Evolutionary conservation across 495 filamentous ascomycete species (phyloP).

Genomic region (Astrothelium macrocarpum): DNA sequence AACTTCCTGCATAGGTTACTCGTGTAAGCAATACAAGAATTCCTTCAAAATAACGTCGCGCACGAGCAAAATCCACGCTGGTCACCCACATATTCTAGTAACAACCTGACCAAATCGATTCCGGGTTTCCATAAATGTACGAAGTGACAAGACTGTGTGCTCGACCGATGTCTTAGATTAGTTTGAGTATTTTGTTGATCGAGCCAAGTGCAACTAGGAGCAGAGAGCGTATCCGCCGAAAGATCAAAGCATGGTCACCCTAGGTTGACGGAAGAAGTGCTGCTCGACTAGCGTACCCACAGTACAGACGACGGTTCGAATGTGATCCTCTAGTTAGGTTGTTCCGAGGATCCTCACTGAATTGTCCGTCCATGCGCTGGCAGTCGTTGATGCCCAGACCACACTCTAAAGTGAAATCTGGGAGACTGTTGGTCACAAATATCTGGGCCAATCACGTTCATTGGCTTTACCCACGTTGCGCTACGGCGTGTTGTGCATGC

Average conservation of each 20-base stretch:
- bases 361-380: not conserved
- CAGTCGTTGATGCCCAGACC: not conserved
- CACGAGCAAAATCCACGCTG: not conserved
- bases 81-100: not conserved
- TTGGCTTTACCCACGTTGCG: slow-evolving; percentile 1
- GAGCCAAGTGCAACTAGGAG: not conserved
- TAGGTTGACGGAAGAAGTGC: not conserved
- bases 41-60: not conserved
- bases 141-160: not conserved
- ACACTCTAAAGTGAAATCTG: not conserved
- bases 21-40: not conserved
- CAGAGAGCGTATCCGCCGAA: not conserved
- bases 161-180: not conserved
- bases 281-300: no score
- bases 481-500: not conserved
- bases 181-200: not conserved
- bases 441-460: not conserved
- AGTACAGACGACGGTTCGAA: no score
- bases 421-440: not conserved
- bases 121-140: not conserved
- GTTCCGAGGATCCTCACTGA: no score
- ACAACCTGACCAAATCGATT: not conserved
- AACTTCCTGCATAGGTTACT: slow-evolving; percentile 67
- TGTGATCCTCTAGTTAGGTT: no score
- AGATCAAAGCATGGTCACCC: not conserved